phyloP scores from a whole-genome alignment of 2,329 filamentous ascomycete species.

The Aspergillus awamori region DNA sequence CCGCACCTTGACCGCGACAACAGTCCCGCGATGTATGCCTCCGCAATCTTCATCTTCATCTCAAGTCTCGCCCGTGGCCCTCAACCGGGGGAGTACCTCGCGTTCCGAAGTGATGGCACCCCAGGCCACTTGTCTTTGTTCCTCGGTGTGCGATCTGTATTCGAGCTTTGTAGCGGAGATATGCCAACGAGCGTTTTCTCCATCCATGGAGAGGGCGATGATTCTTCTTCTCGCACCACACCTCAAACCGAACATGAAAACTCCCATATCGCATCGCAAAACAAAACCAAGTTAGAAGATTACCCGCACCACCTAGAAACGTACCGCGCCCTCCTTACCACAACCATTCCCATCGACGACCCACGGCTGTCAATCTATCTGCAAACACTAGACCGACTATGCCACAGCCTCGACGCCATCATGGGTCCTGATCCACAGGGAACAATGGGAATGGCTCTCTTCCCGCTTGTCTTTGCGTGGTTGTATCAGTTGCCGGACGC shows the following conservation, averaged over 20 bases:
- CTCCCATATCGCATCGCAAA: not conserved
- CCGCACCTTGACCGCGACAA: conserved; percentile 6
- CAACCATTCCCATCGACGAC: not conserved
- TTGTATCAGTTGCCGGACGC: conserved; percentile 15
- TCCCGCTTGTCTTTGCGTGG: conserved; percentile 17
- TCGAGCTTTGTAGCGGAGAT: conserved; percentile 7
- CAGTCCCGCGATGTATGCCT: conserved; percentile 10
- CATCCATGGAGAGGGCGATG: not conserved
- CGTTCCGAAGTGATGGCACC: conserved; percentile 13
- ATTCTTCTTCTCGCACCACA: too few species aligned
- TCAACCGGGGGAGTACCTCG: conserved; percentile 18
- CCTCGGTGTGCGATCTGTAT: conserved; percentile 18
- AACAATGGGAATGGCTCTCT: not conserved
- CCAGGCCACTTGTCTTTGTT: conserved; percentile 13
- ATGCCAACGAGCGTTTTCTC: not conserved
- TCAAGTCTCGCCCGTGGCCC: conserved; percentile 15
- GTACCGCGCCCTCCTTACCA: not conserved
- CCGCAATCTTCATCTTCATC: conserved; percentile 15
- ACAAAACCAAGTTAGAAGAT: not conserved
- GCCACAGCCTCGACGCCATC: not conserved
- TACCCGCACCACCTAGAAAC: not conserved
- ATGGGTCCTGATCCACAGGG: not conserved
- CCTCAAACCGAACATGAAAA: too few species aligned
- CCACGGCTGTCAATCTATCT: not conserved
- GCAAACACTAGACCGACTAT: not conserved